A percentile compares a stretch with the other conserved stretches of the same genome.
phyloP scores from a whole-genome alignment of 495 filamentous ascomycete genomes.

The Terfezia boudieri region DNA sequence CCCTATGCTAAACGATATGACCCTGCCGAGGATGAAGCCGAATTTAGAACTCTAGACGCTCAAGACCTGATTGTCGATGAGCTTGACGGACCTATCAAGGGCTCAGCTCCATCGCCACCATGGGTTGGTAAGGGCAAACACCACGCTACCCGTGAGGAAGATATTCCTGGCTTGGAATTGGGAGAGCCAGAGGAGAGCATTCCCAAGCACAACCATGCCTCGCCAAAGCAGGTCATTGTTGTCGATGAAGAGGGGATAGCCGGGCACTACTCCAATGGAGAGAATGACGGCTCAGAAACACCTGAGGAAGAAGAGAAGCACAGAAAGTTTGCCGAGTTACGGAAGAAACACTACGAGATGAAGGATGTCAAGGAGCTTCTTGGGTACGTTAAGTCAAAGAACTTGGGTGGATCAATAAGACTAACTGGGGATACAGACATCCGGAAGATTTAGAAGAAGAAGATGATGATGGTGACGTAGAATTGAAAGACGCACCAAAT shows the following conservation, averaged over 20 bases:
- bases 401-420: not conserved
- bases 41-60: conserved; percentile 37
- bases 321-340: conserved; percentile 63
- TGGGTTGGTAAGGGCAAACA: conserved; percentile 3
- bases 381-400: conserved; percentile 27
- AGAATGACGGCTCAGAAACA: conserved; percentile 32
- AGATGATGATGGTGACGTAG: conserved; percentile 28
- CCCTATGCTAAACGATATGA: conserved; percentile 85
- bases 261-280: conserved; percentile 28
- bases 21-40: conserved; percentile 61
- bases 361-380: conserved; percentile 75
- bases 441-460: conserved; percentile 31
- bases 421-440: conserved; percentile 19
- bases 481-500: conserved; percentile 18
- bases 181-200: conserved; percentile 76
- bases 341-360: conserved; percentile 98
- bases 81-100: conserved; percentile 30
- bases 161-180: conserved; percentile 78
- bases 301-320: conserved; percentile 69
- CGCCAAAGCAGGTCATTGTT: conserved; percentile 39
- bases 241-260: conserved; percentile 43
- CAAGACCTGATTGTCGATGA: conserved; percentile 42
- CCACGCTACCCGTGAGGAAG: conserved; percentile 32
- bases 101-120: conserved; percentile 12
- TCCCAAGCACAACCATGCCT: conserved; percentile 22